Evolutionary conservation across 768 basidiomycete species (phyloP).

Genomic region (Vararia minispora): DNA sequence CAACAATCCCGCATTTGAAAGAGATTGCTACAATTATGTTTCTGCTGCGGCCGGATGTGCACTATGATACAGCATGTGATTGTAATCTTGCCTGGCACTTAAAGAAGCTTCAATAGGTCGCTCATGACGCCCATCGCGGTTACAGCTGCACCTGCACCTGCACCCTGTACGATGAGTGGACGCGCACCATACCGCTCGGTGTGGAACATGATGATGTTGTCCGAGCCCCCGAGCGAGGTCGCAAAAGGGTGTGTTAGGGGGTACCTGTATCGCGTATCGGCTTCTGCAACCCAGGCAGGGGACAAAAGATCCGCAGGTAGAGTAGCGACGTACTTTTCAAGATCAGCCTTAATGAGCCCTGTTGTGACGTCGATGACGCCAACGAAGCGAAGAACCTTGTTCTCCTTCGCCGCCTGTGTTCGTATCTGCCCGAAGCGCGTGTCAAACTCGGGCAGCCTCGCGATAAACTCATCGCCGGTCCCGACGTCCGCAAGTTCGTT

Average conservation of each 20-base stretch:
- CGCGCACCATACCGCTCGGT: constrained; percentile 83
- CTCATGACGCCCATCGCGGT: constrained; percentile 97
- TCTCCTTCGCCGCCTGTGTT: constrained; percentile 64
- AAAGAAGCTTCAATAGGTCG: constrained; percentile 57
- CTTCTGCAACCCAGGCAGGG: not conserved
- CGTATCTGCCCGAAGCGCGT: constrained; percentile 64
- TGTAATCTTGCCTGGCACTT: too few species aligned
- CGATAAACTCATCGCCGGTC: constrained; percentile 76
- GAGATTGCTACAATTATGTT: too few species aligned
- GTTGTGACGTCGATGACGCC: constrained; percentile 80
- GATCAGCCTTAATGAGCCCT: constrained; percentile 70
- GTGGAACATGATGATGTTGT: constrained; percentile 98
- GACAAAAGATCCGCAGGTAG: not conserved
- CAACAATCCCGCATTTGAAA: too few species aligned
- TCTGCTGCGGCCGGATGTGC: too few species aligned
- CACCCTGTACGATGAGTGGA: constrained; percentile 89
- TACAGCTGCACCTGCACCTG: constrained; percentile 95
- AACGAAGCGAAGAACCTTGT: constrained; percentile 86
- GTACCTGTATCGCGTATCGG: constrained; percentile 46
- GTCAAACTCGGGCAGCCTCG: constrained; percentile 74
- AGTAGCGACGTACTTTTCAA: constrained; percentile 61
- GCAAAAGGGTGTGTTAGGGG: constrained; percentile 87
- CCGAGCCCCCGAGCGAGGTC: constrained; percentile 89
- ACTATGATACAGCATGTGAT: too few species aligned
- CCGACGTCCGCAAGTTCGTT: constrained; percentile 50